Conservation (phyloP, 2,329 filamentous ascomycete genomes). For the Pseudopithomyces chartarum region DNA sequence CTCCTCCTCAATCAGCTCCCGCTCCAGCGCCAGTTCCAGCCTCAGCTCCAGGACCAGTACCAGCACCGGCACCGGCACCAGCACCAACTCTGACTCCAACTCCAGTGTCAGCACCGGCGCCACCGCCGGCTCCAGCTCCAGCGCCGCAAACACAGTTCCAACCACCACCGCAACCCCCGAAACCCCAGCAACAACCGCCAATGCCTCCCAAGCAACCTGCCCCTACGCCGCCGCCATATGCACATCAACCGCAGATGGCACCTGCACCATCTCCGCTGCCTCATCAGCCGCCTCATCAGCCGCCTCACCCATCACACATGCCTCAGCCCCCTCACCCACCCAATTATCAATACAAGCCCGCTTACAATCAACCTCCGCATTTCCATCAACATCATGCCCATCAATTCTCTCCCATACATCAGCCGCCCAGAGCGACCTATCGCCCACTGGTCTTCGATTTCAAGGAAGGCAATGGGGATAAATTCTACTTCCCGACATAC, state of each 20-base stretch:
- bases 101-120: slow-evolving; percentile 3
- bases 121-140: slow-evolving; percentile 9
- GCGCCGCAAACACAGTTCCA: no score
- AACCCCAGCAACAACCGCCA: slow-evolving; percentile 7
- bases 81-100: background rate
- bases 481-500: slow-evolving; percentile 78
- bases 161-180: slow-evolving; percentile 3
- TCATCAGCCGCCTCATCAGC: slow-evolving; percentile 15
- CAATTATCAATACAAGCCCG: slow-evolving; percentile 14
- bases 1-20: slow-evolving; percentile 16
- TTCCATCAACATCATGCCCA: slow-evolving; percentile 24
- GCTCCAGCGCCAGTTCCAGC: slow-evolving; percentile 7
- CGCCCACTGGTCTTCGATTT: slow-evolving; percentile 47
- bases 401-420: slow-evolving; percentile 39
- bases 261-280: slow-evolving; percentile 11
- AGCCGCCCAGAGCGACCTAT: slow-evolving; percentile 50
- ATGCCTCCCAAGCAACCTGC: slow-evolving; percentile 20
- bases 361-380: slow-evolving; percentile 23
- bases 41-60: background rate
- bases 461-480: slow-evolving; percentile 62
- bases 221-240: slow-evolving; percentile 7
- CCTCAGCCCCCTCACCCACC: slow-evolving; percentile 9
- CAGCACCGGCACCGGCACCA: slow-evolving; percentile 13
- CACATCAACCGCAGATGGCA: background rate
- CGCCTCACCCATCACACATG: slow-evolving; percentile 22